phyloP scores from a whole-genome alignment of 306 rosid species.

The Leucaena leucocephala region DNA sequence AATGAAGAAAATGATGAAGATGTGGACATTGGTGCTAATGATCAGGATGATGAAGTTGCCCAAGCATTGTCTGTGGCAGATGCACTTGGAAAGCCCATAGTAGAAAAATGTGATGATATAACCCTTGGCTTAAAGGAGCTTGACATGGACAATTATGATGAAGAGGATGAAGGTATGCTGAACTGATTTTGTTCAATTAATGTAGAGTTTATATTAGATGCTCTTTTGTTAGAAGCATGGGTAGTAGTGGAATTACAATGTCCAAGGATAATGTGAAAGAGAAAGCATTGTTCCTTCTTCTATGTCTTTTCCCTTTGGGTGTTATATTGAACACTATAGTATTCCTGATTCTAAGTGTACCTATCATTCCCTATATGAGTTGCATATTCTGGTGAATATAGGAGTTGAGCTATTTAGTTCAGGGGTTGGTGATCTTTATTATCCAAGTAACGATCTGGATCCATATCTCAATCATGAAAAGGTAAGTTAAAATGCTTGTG shows the following conservation, averaged over 20 bases:
- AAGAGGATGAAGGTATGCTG: slow-evolving; percentile 70
- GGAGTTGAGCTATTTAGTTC: slow-evolving; percentile 73
- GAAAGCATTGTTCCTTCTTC: not conserved
- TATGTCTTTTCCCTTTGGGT: not conserved
- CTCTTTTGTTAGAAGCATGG: not conserved
- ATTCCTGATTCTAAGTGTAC: not conserved
- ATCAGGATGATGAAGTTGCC: slow-evolving; percentile 44
- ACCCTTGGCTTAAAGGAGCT: slow-evolving; percentile 68
- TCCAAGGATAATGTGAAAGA: not conserved
- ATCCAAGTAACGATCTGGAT: slow-evolving; percentile 71
- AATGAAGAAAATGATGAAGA: slow-evolving; percentile 45
- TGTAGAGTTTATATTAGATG: not conserved
- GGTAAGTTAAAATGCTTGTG: slow-evolving; percentile 45
- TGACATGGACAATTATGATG: slow-evolving; percentile 80
- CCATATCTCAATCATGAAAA: slow-evolving; percentile 66
- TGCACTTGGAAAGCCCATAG: slow-evolving; percentile 56
- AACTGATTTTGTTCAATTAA: not conserved
- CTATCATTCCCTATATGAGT: slow-evolving; percentile 13
- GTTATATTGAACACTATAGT: not conserved
- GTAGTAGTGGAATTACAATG: not conserved
- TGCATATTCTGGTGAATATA: slow-evolving; percentile 36
- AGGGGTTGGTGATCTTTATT: slow-evolving; percentile 70
- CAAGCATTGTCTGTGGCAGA: slow-evolving; percentile 68
- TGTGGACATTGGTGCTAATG: slow-evolving; percentile 39
- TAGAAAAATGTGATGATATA: slow-evolving; percentile 47